Evolutionary conservation across 1,284 basidiomycete species (phyloP).

Genomic region (Fomes fomentarius): DNA sequence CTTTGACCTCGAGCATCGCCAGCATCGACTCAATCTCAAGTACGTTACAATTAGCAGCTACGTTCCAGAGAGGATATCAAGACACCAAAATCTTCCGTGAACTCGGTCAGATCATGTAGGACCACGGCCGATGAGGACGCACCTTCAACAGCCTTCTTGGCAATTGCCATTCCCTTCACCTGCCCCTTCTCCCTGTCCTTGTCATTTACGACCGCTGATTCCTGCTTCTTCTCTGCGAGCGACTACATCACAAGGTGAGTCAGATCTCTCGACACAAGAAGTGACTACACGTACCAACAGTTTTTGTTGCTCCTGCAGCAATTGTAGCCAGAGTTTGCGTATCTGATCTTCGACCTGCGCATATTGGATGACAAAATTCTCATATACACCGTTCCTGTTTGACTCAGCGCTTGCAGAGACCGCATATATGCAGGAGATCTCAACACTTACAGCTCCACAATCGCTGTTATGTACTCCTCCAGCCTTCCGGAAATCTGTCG

Average conservation of each 20-base stretch:
- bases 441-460: constrained; percentile 25
- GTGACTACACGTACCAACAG: constrained; percentile 16
- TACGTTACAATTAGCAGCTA: too few relatives aligned
- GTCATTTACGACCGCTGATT: constrained; percentile 20
- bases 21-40: too few relatives aligned
- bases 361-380: constrained; percentile 32
- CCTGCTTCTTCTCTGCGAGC: constrained; percentile 23
- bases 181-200: constrained; percentile 30
- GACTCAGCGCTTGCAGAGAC: too few relatives aligned
- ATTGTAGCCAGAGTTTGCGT: constrained; percentile 27
- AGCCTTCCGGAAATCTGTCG: constrained; percentile 18
- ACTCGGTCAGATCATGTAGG: neutral
- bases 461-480: constrained; percentile 22
- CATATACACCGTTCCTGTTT: constrained; percentile 27
- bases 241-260: constrained; percentile 8
- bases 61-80: neutral
- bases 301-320: constrained; percentile 27
- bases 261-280: neutral
- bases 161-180: constrained; percentile 32
- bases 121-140: neutral
- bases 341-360: constrained; percentile 31
- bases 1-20: too few relatives aligned
- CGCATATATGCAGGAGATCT: neutral
- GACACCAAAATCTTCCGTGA: neutral
- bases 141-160: constrained; percentile 36